Percentiles rank a stretch among this genome's conserved stretches.
These are phyloP conservation scores for Penicillium sp. DNA, from an alignment of 2,329 filamentous ascomycete genomes.

Conservation along the genomic window DNA sequence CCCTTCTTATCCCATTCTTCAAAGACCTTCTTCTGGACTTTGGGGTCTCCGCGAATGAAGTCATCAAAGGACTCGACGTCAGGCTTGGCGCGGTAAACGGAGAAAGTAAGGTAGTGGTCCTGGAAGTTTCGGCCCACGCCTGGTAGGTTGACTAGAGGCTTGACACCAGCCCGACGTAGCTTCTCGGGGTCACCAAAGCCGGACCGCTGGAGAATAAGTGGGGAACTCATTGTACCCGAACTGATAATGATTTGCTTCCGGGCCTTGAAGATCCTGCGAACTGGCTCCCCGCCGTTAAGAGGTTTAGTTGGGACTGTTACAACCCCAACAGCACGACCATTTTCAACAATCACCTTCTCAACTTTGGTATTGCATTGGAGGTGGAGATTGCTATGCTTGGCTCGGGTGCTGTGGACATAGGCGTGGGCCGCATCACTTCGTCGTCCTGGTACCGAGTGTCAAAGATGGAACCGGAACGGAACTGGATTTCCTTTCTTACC, in stretches of 20 bases:
- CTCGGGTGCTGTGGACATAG: slow-evolving; percentile 73
- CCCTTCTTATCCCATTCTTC: slow-evolving; percentile 78
- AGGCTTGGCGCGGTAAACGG: slow-evolving; percentile 69
- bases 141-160: slow-evolving; percentile 68
- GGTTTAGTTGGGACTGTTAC: slow-evolving; percentile 70
- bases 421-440: slow-evolving; percentile 75
- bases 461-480: background rate
- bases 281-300: slow-evolving; percentile 53
- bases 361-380: slow-evolving; percentile 73
- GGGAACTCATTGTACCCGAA: slow-evolving; percentile 70
- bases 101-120: slow-evolving; percentile 71
- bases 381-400: slow-evolving; percentile 68
- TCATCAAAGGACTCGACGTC: slow-evolving; percentile 77
- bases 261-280: slow-evolving; percentile 61
- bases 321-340: slow-evolving; percentile 69
- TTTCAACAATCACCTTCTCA: slow-evolving; percentile 72
- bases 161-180: slow-evolving; percentile 65
- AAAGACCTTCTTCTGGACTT: slow-evolving; percentile 69
- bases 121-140: slow-evolving; percentile 76
- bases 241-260: slow-evolving; percentile 73
- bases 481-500: slow-evolving; percentile 38
- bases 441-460: slow-evolving; percentile 56
- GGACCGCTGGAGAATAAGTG: slow-evolving; percentile 71
- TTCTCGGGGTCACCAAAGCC: slow-evolving; percentile 72
- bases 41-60: slow-evolving; percentile 70